Conservation (phyloP, 768 basidiomycete genomes). For the Cyathus striatus region DNA sequence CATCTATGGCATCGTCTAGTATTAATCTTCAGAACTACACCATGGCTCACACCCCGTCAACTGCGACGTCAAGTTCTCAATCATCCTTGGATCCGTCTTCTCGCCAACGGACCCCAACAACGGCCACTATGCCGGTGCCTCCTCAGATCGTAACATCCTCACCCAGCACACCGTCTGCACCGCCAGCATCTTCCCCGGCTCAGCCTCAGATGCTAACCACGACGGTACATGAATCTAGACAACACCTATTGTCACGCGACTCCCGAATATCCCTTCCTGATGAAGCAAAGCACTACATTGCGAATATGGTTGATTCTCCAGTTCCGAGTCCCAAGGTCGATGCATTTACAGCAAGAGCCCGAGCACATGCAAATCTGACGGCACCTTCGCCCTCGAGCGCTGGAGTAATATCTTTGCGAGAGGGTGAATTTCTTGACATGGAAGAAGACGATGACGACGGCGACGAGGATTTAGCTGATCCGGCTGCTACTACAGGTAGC, state of each 20-base stretch:
- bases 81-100: slow-evolving; percentile 5
- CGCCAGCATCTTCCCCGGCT: slow-evolving; percentile 11
- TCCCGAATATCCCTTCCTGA: slow-evolving; percentile 71
- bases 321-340: slow-evolving; percentile 45
- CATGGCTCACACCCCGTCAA: slow-evolving; percentile 2
- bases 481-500: too few species aligned
- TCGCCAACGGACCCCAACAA: slow-evolving; percentile 5
- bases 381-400: slow-evolving; percentile 11
- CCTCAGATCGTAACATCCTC: slow-evolving; percentile 12
- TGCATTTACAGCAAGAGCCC: slow-evolving; percentile 25
- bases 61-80: not conserved
- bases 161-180: slow-evolving; percentile 12
- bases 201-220: slow-evolving; percentile 26
- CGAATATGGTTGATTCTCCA: slow-evolving; percentile 63
- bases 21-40: slow-evolving; percentile 2
- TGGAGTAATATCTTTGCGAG: slow-evolving; percentile 10
- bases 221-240: slow-evolving; percentile 25
- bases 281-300: slow-evolving; percentile 70
- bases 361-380: slow-evolving; percentile 13
- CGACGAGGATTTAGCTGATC: too few species aligned
- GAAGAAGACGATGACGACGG: slow-evolving; percentile 44
- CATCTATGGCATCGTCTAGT: slow-evolving; percentile 8
- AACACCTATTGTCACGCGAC: slow-evolving; percentile 45
- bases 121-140: not conserved
- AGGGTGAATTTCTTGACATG: slow-evolving; percentile 66